Percentiles rank a stretch among this genome's conserved stretches.
These are phyloP conservation scores for Saccharomycopsis sp. DNA, from an alignment of 805 yeast genomes.

Conservation along the genomic window DNA sequence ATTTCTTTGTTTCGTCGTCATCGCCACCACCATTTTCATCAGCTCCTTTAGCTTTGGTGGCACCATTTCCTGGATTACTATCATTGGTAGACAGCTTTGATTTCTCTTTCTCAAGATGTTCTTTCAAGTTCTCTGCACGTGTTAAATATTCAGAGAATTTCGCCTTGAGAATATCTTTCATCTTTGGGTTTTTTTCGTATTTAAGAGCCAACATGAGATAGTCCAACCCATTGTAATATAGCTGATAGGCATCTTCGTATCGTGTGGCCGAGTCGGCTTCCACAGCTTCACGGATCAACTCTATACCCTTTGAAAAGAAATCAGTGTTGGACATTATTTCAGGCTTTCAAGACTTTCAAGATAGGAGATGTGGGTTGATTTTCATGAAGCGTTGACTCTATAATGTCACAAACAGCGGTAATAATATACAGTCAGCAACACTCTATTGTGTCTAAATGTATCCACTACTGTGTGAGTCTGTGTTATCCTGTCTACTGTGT, in stretches of 20 bases:
- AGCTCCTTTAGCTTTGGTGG: conserved; percentile 38
- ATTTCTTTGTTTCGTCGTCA: conserved; percentile 78
- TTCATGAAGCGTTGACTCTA: neutral
- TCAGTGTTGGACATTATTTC: conserved; percentile 41
- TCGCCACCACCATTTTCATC: conserved; percentile 57
- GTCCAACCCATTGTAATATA: conserved; percentile 88
- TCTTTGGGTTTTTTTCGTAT: conserved; percentile 84
- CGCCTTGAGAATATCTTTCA: conserved; percentile 81
- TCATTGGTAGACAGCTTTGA: conserved; percentile 32
- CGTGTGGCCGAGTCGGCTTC: conserved; percentile 87
- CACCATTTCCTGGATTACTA: conserved; percentile 47
- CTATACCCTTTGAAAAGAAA: conserved; percentile 91
- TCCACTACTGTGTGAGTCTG: too few species aligned
- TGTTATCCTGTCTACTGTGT: too few species aligned
- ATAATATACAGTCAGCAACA: too few species aligned
- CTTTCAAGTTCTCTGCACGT: conserved; percentile 90
- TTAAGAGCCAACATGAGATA: conserved; percentile 93
- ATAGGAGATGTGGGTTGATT: neutral
- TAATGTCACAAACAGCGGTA: neutral
- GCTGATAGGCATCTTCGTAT: conserved; percentile 90
- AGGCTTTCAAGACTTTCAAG: neutral
- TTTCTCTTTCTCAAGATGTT: conserved; percentile 66
- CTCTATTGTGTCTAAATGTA: too few species aligned
- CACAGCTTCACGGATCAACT: conserved; percentile 87
- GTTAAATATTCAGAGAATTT: conserved; percentile 88